Evolutionary conservation across 176 grass and related monocot species (phyloP).

Genomic region (Elymus sibiricus): DNA sequence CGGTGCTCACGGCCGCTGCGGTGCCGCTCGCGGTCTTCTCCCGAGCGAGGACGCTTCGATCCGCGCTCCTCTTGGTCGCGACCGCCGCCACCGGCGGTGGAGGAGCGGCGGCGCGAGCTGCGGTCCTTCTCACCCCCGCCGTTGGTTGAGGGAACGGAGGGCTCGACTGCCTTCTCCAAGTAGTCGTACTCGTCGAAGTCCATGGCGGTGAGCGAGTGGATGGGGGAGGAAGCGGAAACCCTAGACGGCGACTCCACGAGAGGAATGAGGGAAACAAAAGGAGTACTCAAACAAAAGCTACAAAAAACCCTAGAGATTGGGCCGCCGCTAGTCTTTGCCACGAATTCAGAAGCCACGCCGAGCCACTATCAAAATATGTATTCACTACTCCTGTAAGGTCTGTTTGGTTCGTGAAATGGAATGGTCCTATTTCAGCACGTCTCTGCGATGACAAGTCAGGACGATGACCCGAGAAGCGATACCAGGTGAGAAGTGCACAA

Average conservation of each 20-base stretch:
- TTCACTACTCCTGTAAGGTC: no score
- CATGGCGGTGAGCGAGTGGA: constrained; percentile 38
- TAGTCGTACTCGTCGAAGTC: constrained; percentile 99
- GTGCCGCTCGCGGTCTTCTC: constrained; percentile 43
- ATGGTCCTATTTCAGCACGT: no score
- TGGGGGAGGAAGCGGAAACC: constrained; percentile 19
- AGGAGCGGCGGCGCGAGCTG: constrained; percentile 44
- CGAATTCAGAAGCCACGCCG: neutral
- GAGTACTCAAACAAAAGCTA: neutral
- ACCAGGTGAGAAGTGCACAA: no score
- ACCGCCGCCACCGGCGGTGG: constrained; percentile 20
- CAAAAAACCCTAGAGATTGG: constrained; percentile 36
- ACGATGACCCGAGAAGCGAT: no score
- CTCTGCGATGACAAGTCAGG: no score
- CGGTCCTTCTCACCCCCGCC: constrained; percentile 66
- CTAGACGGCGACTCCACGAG: constrained; percentile 20
- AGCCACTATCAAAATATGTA: no score
- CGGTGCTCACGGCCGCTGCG: constrained; percentile 51
- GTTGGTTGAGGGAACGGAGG: constrained; percentile 40
- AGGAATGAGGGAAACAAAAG: neutral
- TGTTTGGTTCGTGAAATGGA: no score
- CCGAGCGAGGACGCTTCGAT: constrained; percentile 66
- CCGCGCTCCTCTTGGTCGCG: constrained; percentile 47
- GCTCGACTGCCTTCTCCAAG: constrained; percentile 86
- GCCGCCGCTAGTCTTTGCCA: neutral